Base-by-base conservation (phyloP, 768 basidiomycete species). In the Lyophyllum atratum region DNA sequence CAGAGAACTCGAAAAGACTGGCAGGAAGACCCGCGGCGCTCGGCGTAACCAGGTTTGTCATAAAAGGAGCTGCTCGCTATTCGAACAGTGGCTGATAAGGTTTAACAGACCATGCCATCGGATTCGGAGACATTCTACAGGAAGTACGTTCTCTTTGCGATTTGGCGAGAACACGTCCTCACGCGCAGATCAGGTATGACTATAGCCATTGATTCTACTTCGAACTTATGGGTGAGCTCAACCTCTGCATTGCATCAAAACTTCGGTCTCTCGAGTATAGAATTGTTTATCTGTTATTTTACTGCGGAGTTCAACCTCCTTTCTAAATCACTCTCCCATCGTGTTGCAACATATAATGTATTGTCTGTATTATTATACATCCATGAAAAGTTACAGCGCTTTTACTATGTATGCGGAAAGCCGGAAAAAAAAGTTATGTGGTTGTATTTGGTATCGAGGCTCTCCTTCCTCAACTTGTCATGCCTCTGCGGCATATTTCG, bases 101-200 rank as follows among this genome's bases (percentile, higher is more conserved):
- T 42, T 52, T 61, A 29, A 58, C 63, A 89, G 86, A 72, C 68
- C 6, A 76, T 85, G 25, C 86, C 91, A 17, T 80, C 84, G 7
- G 88, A 93, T 65, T 90, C 89, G 8, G 93, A 95, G 70, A 82
- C 79, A 1, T 96, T 96, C 67, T 96, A 93, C 70, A 84, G 76
- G 65, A 93, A 92, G 93, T 92, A 62, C 51, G 86, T 65, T 19
- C 21, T 40, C 17, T 37, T 45, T 45, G 19, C 14, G 28, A 40
- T n/a, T 50, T 37, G 24, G 34, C 21, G 17, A n/a, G 37, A 19
- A 42, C 37, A 19, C 19, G 15, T 28, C 43, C 22, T 55, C 33
- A 40, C 43, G 33, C 15, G 26, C 29, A 22, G 19, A 25, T 26
- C 48, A 79, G 78, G 60, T 79, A 79, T 59, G 78, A 79, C 53